Evolutionary conservation across 345 rosid species (phyloP).

Genomic region (Leavenworthia alabamica): DNA sequence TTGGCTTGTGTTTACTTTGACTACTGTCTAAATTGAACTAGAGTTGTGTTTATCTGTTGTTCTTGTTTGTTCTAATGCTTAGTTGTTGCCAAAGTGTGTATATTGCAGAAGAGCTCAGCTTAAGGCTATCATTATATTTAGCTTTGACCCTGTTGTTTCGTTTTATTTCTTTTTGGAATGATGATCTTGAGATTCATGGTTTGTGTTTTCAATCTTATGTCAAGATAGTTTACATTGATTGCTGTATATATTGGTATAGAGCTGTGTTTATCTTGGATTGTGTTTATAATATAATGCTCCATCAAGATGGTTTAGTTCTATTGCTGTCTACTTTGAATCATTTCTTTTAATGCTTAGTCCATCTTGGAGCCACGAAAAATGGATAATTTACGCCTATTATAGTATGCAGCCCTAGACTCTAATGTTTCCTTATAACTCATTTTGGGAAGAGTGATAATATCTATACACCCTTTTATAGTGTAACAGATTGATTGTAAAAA

Average conservation of each 20-base stretch:
- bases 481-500: too few species aligned
- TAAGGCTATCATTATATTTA: too few species aligned
- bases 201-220: not conserved
- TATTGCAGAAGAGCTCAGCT: too few species aligned
- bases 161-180: too few species aligned
- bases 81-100: not conserved
- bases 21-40: not conserved
- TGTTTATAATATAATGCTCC: not conserved
- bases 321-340: not conserved
- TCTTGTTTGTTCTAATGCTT: not conserved
- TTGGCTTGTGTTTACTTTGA: not conserved
- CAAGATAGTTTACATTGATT: not conserved
- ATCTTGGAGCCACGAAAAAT: not conserved
- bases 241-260: not conserved
- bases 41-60: not conserved
- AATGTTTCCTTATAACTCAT: not conserved
- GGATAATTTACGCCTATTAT: not conserved
- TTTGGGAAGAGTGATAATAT: not conserved
- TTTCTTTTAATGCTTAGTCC: not conserved
- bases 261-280: not conserved
- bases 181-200: not conserved
- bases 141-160: too few species aligned
- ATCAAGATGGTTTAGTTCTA: not conserved
- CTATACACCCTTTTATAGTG: not conserved
- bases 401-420: not conserved